phyloP scores from a whole-genome alignment of 306 rosid genomes.

The Lathyrus aphaca region DNA sequence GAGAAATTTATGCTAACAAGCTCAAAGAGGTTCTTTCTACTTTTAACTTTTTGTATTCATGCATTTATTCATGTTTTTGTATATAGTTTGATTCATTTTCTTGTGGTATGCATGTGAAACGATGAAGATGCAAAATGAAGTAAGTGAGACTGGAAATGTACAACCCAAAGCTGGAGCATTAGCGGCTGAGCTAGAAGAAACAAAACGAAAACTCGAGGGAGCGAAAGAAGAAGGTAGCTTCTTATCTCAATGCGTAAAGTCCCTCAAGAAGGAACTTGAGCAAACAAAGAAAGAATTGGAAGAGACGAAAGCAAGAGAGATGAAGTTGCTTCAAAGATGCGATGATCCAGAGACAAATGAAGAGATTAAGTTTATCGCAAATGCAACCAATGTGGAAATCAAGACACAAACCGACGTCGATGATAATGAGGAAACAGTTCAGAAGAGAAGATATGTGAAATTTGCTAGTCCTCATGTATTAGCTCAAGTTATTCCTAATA shows the following conservation, averaged over 20 bases:
- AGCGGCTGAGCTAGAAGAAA: constrained; percentile 61
- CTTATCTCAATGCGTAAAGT: constrained; percentile 52
- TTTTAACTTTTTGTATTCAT: neutral
- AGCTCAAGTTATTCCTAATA: constrained; percentile 52
- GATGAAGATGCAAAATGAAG: constrained; percentile 53
- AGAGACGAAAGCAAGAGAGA: constrained; percentile 56
- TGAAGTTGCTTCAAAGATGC: constrained; percentile 37
- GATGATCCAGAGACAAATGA: constrained; percentile 58
- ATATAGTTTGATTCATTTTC: neutral
- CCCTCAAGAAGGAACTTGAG: constrained; percentile 69
- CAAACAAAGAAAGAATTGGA: constrained; percentile 64
- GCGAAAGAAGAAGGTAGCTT: constrained; percentile 64
- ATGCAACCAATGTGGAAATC: constrained; percentile 42
- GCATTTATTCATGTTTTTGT: neutral
- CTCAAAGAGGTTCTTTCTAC: constrained; percentile 63
- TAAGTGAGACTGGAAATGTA: constrained; percentile 44
- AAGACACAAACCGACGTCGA: constrained; percentile 38
- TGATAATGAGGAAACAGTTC: constrained; percentile 36
- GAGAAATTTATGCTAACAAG: constrained; percentile 78
- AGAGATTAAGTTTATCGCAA: constrained; percentile 67
- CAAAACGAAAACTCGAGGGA: constrained; percentile 63
- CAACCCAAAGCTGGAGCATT: constrained; percentile 51
- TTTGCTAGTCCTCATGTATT: constrained; percentile 78
- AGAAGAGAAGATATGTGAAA: constrained; percentile 69
- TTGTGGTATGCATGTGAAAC: constrained; percentile 12